Evolutionary conservation across 139 green algal genomes (phyloP).

Genomic region (Micractinium sp.): DNA sequence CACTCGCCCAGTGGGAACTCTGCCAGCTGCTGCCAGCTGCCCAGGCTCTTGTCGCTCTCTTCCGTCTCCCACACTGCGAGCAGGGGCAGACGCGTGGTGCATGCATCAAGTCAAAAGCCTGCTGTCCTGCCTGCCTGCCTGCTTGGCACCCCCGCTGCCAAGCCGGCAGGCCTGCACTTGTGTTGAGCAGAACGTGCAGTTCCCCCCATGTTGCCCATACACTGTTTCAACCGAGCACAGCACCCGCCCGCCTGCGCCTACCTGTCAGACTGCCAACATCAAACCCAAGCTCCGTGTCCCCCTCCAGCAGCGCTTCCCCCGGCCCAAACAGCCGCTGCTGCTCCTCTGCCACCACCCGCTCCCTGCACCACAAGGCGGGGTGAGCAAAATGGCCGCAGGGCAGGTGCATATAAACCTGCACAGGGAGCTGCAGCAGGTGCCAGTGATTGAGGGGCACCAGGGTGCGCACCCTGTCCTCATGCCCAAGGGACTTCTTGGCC

Average conservation of each 20-base stretch:
- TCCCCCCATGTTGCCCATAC: no score
- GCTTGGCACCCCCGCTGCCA: no score
- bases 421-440: no score
- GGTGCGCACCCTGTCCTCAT: no score
- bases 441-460: no score
- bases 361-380: conserved; percentile 5
- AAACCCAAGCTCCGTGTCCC: conserved; percentile 10
- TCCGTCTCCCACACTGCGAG: conserved; percentile 43
- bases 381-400: no score
- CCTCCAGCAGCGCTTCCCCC: not conserved
- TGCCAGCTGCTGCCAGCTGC: conserved; percentile 19
- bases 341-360: not conserved
- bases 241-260: conserved; percentile 10
- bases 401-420: no score
- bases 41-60: conserved; percentile 20
- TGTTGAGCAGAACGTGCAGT: not conserved
- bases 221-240: not conserved
- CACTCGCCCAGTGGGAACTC: not conserved
- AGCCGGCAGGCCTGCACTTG: not conserved
- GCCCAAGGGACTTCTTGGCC: no score
- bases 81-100: no score
- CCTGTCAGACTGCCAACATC: conserved; percentile 22
- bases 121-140: not conserved
- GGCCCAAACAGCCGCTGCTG: conserved; percentile 27
- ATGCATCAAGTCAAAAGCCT: no score